These are phyloP conservation scores for Rhexocercosporidium sp. DNA, from an alignment of 2,329 filamentous ascomycete genomes.

Conservation along the genomic window DNA sequence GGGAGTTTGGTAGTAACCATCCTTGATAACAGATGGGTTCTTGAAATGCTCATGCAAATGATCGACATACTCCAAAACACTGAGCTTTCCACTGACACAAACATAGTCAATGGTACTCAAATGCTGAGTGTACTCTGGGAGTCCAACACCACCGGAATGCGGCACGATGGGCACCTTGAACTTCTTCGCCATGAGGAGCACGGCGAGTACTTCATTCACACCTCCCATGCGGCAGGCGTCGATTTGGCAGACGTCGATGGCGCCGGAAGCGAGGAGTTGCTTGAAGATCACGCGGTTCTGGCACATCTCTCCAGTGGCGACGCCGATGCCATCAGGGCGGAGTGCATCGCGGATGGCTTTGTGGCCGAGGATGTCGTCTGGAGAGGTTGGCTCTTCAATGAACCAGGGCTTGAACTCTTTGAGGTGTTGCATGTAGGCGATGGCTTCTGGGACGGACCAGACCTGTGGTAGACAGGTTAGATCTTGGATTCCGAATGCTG, in stretches of 20 bases:
- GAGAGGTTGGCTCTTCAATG: slow-evolving; percentile 91
- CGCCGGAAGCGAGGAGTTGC: slow-evolving; percentile 79
- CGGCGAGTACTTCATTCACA: slow-evolving; percentile 91
- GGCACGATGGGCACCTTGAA: slow-evolving; percentile 83
- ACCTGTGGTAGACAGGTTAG: slow-evolving; percentile 48
- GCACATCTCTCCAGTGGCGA: slow-evolving; percentile 94
- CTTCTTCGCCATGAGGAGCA: slow-evolving; percentile 78
- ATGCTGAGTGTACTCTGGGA: slow-evolving; percentile 95
- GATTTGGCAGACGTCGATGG: slow-evolving; percentile 88
- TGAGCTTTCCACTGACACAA: slow-evolving; percentile 79
- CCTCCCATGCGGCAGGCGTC: slow-evolving; percentile 90
- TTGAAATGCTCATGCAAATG: slow-evolving; percentile 93
- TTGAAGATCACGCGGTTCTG: slow-evolving; percentile 96
- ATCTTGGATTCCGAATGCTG: not conserved
- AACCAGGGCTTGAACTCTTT: slow-evolving; percentile 89
- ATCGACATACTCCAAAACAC: slow-evolving; percentile 88
- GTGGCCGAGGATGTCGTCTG: slow-evolving; percentile 89
- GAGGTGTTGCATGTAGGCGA: slow-evolving; percentile 83
- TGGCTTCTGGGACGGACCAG: slow-evolving; percentile 89
- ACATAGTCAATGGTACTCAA: slow-evolving; percentile 93
- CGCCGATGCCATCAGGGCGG: slow-evolving; percentile 74
- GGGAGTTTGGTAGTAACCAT: slow-evolving; percentile 88
- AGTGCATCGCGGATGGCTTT: slow-evolving; percentile 83
- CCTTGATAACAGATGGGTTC: slow-evolving; percentile 78
- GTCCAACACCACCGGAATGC: slow-evolving; percentile 85